phyloP scores from a whole-genome alignment of 1,284 basidiomycete species.

The Blastosporella zonata region DNA sequence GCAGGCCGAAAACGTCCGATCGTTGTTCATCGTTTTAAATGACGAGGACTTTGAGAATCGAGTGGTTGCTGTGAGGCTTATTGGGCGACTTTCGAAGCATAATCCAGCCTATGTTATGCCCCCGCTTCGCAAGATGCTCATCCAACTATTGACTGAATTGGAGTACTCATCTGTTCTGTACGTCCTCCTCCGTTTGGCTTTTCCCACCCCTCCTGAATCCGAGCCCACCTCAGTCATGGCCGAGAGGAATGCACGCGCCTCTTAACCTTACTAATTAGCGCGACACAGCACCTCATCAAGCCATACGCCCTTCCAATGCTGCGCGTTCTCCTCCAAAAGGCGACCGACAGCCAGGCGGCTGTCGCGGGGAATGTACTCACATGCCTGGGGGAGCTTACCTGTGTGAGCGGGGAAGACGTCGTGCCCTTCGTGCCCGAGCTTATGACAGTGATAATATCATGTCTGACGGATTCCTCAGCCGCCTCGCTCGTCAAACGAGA shows the following conservation, averaged over 20 bases:
- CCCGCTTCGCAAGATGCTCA: constrained; percentile 90
- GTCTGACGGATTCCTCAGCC: constrained; percentile 87
- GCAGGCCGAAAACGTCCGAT: constrained; percentile 96
- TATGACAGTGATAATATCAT: constrained; percentile 86
- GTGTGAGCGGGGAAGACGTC: constrained; percentile 93
- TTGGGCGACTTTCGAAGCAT: constrained; percentile 91
- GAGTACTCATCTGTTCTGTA: constrained; percentile 93
- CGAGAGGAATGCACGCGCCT: constrained; percentile 92
- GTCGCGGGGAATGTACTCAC: constrained; percentile 92
- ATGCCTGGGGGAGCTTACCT: constrained; percentile 92
- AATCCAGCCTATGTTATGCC: constrained; percentile 99
- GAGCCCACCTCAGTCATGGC: constrained; percentile 49
- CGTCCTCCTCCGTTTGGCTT: constrained; percentile 24
- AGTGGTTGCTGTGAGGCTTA: constrained; percentile 87
- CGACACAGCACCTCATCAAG: constrained; percentile 92
- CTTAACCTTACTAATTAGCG: constrained; percentile 82
- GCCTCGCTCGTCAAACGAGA: constrained; percentile 86
- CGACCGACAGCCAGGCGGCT: constrained; percentile 79
- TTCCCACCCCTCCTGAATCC: constrained; percentile 9
- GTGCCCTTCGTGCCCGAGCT: constrained; percentile 80
- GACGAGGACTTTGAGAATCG: constrained; percentile 96
- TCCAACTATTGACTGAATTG: constrained; percentile 94
- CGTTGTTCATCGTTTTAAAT: constrained; percentile 95
- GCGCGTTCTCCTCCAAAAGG: constrained; percentile 85
- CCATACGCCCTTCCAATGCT: constrained; percentile 97